These are phyloP conservation scores for Leishmania guyanensis DNA, from an alignment of 208 protist genomes.

Conservation along the genomic window DNA sequence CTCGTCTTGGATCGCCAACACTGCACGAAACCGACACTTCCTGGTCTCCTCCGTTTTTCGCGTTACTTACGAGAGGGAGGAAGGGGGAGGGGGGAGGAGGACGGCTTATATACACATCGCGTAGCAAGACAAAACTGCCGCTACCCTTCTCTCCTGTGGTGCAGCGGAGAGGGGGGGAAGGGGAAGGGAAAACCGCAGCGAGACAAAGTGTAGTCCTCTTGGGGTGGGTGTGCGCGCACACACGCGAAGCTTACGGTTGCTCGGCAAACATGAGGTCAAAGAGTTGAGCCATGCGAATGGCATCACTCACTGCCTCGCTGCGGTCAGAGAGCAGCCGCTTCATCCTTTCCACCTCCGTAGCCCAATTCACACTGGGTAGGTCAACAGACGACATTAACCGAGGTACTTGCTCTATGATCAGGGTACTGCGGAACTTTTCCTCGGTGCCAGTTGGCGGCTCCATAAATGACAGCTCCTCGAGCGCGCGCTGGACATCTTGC, in stretches of 20 bases:
- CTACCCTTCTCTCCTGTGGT: neutral
- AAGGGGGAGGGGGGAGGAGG: neutral
- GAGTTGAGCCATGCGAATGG: conserved; percentile 69
- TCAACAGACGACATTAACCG: conserved; percentile 76
- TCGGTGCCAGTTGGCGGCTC: conserved; percentile 87
- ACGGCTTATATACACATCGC: neutral
- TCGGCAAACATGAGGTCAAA: conserved; percentile 83
- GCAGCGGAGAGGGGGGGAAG: neutral
- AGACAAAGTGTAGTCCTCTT: neutral
- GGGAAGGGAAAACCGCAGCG: neutral
- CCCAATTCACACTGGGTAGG: conserved; percentile 36
- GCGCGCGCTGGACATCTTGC: conserved; percentile 78
- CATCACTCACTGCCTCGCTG: conserved; percentile 53
- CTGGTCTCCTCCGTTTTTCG: neutral
- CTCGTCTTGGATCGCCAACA: neutral
- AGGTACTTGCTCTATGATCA: conserved; percentile 90
- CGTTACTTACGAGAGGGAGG: neutral
- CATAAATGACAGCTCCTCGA: conserved; percentile 91
- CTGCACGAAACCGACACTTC: neutral
- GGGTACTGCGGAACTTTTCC: conserved; percentile 84
- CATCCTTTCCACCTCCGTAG: conserved; percentile 32
- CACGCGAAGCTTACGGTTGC: conserved; percentile 4
- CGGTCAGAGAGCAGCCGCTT: conserved; percentile 48
- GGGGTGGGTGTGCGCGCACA: neutral
- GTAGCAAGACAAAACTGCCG: neutral